Conservation (phyloP, 768 basidiomycete species). For the Glaciozyma antarctica region DNA sequence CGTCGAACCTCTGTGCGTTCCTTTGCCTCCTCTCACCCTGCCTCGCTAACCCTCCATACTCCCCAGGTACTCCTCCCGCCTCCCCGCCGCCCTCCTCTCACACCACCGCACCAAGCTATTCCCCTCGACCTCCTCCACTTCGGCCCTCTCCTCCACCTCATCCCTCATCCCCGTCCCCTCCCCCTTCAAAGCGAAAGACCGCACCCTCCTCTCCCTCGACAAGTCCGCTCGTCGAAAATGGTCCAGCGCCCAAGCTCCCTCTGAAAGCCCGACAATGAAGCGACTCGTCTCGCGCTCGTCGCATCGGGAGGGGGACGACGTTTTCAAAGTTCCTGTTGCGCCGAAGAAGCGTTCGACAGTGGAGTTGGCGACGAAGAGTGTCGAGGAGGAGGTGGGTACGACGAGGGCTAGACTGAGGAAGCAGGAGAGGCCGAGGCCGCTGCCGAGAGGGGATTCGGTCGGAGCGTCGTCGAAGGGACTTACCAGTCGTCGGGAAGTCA, state of each 20-base stretch:
- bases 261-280: constrained; percentile 33
- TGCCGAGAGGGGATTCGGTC: constrained; percentile 8
- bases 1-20: constrained; percentile 25
- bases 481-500: constrained; percentile 21
- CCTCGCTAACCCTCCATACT: too few relatives aligned
- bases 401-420: constrained; percentile 8
- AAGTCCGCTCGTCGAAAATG: constrained; percentile 14
- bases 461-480: constrained; percentile 2
- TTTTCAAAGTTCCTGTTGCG: constrained; percentile 24
- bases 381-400: background rate
- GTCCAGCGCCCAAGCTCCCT: background rate
- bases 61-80: constrained; percentile 7
- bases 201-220: constrained; percentile 30
- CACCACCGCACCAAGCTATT: constrained; percentile 31
- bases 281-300: constrained; percentile 4
- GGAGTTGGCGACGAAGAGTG: background rate
- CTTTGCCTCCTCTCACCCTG: background rate
- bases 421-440: constrained; percentile 23
- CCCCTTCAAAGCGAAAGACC: constrained; percentile 26
- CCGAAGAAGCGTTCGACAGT: background rate
- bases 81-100: background rate
- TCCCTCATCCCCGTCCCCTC: constrained; percentile 18
- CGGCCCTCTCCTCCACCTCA: constrained; percentile 5
- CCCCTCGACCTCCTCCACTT: constrained; percentile 11
- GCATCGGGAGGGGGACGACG: background rate